phyloP scores from a whole-genome alignment of 2,329 filamentous ascomycete genomes.

The Monilinia fructicola region DNA sequence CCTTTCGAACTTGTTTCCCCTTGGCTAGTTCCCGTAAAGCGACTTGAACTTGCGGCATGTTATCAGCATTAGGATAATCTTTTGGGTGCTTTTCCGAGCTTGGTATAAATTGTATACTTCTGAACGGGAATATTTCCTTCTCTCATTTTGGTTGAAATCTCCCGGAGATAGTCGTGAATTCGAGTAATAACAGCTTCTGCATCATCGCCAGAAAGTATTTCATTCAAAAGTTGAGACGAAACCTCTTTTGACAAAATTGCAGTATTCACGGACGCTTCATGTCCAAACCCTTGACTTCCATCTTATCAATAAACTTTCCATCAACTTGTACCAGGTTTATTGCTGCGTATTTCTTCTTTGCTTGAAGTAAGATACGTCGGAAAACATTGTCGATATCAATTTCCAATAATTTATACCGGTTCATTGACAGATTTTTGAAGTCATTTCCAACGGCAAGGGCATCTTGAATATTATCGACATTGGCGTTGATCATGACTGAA shows the following conservation, averaged over 20 bases:
- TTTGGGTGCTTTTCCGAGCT: slow-evolving; percentile 91
- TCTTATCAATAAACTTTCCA: slow-evolving; percentile 87
- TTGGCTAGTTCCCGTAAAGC: slow-evolving; percentile 83
- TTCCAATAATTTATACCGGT: slow-evolving; percentile 86
- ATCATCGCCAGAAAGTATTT: slow-evolving; percentile 91
- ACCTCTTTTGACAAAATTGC: slow-evolving; percentile 91
- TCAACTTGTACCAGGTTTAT: slow-evolving; percentile 89
- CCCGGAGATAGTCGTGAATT: slow-evolving; percentile 89
- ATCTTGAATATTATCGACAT: slow-evolving; percentile 88
- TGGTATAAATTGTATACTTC: slow-evolving; percentile 97
- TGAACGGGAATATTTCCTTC: slow-evolving; percentile 69
- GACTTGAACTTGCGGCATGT: slow-evolving; percentile 96
- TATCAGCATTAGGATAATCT: slow-evolving; percentile 91
- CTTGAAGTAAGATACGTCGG: slow-evolving; percentile 85
- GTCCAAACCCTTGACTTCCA: slow-evolving; percentile 97
- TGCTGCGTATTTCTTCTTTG: slow-evolving; percentile 99
- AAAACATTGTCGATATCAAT: slow-evolving; percentile 99
- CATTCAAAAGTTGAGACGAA: slow-evolving; percentile 84
- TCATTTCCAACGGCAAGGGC: slow-evolving; percentile 89
- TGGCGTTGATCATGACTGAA: slow-evolving; percentile 99
- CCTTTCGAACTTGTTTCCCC: slow-evolving; percentile 84
- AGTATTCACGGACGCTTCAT: slow-evolving; percentile 98
- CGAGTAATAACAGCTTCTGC: slow-evolving; percentile 82
- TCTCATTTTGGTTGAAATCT: slow-evolving; percentile 84
- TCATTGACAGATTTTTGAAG: slow-evolving; percentile 96